A percentile compares a stretch with the other conserved stretches of the same genome.
phyloP scores from a whole-genome alignment of 2,329 filamentous ascomycete genomes.

The Myriosclerotinia scirpicola region DNA sequence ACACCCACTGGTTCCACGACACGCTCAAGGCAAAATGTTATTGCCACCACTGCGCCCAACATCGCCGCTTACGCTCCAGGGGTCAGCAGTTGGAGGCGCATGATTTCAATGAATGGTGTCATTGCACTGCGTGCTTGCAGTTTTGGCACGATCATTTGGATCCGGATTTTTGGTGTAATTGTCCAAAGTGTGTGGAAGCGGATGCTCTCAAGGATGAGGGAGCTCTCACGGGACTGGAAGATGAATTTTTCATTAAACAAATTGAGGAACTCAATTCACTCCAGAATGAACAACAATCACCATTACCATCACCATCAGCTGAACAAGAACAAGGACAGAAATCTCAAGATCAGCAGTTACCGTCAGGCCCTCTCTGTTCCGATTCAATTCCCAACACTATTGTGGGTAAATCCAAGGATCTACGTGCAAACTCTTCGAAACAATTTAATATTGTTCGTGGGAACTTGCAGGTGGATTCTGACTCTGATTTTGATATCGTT shows the following conservation, averaged over 20 bases:
- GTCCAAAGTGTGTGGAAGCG: not conserved
- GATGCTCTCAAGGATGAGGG: too few species aligned
- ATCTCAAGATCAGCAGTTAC: not conserved
- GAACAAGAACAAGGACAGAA: not conserved
- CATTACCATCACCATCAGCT: too few species aligned
- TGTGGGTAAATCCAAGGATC: not conserved
- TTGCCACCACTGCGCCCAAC: not conserved
- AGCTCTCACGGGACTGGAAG: too few species aligned
- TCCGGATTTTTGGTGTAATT: not conserved
- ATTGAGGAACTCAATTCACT: not conserved
- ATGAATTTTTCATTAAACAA: too few species aligned
- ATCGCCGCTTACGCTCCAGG: not conserved
- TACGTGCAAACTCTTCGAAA: not conserved
- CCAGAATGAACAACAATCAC: not conserved
- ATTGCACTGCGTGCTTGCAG: not conserved
- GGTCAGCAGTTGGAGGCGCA: not conserved
- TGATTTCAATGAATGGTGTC: not conserved
- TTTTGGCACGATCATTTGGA: not conserved
- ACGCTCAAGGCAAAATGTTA: not conserved
- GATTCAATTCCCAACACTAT: not conserved
- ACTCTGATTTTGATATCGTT: not conserved
- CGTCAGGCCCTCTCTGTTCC: not conserved
- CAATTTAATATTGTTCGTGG: not conserved
- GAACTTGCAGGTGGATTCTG: not conserved
- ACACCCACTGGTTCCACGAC: constrained; percentile 8